Evolutionary conservation across 2,329 filamentous ascomycete species (phyloP).

Genomic region (Fusarium sp.): DNA sequence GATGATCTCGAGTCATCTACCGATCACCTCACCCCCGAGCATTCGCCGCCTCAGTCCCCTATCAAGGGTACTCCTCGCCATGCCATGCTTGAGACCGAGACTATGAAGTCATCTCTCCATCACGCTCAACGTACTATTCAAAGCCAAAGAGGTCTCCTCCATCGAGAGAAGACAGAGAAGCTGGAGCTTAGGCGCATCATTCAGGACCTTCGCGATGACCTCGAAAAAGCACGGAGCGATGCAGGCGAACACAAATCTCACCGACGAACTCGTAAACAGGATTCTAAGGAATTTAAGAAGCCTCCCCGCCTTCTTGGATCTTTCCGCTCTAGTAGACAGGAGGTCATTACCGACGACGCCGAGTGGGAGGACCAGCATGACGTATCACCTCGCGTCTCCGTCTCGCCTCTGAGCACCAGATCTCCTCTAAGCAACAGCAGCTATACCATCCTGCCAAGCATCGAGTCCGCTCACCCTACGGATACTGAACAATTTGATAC

Average conservation of each 20-base stretch:
- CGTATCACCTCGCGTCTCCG: constrained; percentile 44
- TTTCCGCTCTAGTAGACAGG: constrained; percentile 79
- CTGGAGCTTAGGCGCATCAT: constrained; percentile 95
- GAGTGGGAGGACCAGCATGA: constrained; percentile 88
- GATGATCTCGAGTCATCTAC: constrained; percentile 75
- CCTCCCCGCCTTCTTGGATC: constrained; percentile 83
- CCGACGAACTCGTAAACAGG: constrained; percentile 75
- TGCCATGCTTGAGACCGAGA: constrained; percentile 93
- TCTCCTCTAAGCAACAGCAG: constrained; percentile 43
- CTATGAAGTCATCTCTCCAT: constrained; percentile 91
- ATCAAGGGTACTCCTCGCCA: constrained; percentile 93
- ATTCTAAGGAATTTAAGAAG: constrained; percentile 83
- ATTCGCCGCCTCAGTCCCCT: constrained; percentile 91
- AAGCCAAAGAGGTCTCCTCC: constrained; percentile 92
- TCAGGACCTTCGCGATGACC: constrained; percentile 93
- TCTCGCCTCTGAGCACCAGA: constrained; percentile 38
- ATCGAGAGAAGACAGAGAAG: constrained; percentile 99
- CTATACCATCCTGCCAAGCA: constrained; percentile 37
- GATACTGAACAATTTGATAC: constrained; percentile 83
- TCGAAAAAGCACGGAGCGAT: constrained; percentile 79
- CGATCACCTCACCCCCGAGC: constrained; percentile 84
- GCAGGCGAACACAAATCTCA: constrained; percentile 60
- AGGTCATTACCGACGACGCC: constrained; percentile 83
- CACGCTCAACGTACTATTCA: constrained; percentile 98
- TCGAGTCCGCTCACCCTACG: constrained; percentile 47